These are phyloP conservation scores for Saraca asoca DNA, from an alignment of 331 rosid species.

Conservation along the genomic window DNA sequence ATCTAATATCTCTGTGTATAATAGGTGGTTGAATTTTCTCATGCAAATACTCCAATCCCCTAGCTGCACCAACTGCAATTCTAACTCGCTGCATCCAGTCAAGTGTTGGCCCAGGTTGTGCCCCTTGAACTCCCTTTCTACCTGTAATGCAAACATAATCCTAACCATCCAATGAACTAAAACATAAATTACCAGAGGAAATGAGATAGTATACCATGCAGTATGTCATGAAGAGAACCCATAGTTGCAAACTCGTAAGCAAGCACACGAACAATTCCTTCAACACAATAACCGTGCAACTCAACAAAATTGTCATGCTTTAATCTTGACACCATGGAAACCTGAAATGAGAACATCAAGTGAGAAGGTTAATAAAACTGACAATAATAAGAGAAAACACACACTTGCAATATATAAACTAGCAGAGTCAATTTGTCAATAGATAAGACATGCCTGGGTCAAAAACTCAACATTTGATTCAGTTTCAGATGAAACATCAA, in stretches of 20 bases:
- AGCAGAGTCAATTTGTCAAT: slow-evolving; percentile 10
- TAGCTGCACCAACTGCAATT: slow-evolving; percentile 96
- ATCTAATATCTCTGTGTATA: slow-evolving; percentile 94
- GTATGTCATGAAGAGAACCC: slow-evolving; percentile 97
- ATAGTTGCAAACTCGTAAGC: slow-evolving; percentile 98
- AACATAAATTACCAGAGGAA: slow-evolving; percentile 7
- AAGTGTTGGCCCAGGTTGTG: slow-evolving; percentile 97
- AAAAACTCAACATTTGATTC: slow-evolving; percentile 86
- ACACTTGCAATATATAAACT: slow-evolving; percentile 8
- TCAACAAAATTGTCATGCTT: slow-evolving; percentile 92
- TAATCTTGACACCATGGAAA: slow-evolving; percentile 88
- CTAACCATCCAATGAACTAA: slow-evolving; percentile 22
- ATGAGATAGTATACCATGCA: slow-evolving; percentile 71
- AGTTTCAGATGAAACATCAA: slow-evolving; percentile 90
- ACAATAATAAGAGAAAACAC: slow-evolving; percentile 19
- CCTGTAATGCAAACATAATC: slow-evolving; percentile 51
- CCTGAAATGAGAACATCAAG: slow-evolving; percentile 51
- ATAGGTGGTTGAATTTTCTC: slow-evolving; percentile 89
- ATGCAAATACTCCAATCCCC: slow-evolving; percentile 93
- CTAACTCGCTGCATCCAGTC: slow-evolving; percentile 97
- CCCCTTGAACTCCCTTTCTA: slow-evolving; percentile 99
- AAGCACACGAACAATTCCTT: slow-evolving; percentile 91
- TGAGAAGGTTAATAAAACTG: slow-evolving; percentile 32
- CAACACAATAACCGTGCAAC: slow-evolving; percentile 95
- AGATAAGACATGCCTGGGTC: slow-evolving; percentile 69